Conservation (phyloP, 108 stramenopile genomes). For the Skeletonema grethae region DNA sequence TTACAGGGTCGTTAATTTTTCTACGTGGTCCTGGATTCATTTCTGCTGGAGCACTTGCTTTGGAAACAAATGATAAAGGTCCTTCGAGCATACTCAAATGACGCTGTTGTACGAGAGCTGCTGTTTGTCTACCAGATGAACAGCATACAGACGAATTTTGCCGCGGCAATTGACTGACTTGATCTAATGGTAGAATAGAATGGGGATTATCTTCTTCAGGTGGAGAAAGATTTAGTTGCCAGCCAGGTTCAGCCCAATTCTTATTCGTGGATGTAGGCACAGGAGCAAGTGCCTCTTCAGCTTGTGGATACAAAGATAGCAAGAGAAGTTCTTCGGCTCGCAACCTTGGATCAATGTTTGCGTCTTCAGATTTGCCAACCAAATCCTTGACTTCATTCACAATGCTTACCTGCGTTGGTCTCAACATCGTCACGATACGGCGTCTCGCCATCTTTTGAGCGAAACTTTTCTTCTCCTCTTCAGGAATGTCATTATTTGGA, state of each 20-base stretch:
- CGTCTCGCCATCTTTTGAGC: conserved; percentile 35
- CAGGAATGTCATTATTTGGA: conserved; percentile 5
- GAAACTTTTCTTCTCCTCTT: conserved; percentile 25
- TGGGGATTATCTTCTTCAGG: conserved; percentile 9
- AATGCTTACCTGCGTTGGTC: conserved; percentile 16
- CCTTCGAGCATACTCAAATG: conserved; percentile 30
- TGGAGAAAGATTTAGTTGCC: conserved; percentile 26
- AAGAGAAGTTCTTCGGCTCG: conserved; percentile 36
- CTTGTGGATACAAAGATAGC: conserved; percentile 37
- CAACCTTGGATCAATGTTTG: conserved; percentile 12
- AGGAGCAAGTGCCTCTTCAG: conserved; percentile 8
- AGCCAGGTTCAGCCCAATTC: conserved; percentile 39
- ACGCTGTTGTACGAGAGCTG: conserved; percentile 25
- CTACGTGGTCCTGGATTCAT: neutral
- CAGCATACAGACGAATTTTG: conserved; percentile 28
- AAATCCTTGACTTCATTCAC: conserved; percentile 16
- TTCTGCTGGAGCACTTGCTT: conserved; percentile 30
- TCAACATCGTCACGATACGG: conserved; percentile 31
- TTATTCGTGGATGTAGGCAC: conserved; percentile 5
- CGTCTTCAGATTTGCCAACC: conserved; percentile 10
- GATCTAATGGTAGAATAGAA: conserved; percentile 32
- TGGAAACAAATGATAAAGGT: conserved; percentile 21
- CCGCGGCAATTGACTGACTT: conserved; percentile 21
- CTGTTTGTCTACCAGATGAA: conserved; percentile 37
- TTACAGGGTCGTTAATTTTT: neutral